Percentiles rank a stretch among this genome's conserved stretches.
Conservation (phyloP, 768 basidiomycete species). For the Leccinum broughii region DNA sequence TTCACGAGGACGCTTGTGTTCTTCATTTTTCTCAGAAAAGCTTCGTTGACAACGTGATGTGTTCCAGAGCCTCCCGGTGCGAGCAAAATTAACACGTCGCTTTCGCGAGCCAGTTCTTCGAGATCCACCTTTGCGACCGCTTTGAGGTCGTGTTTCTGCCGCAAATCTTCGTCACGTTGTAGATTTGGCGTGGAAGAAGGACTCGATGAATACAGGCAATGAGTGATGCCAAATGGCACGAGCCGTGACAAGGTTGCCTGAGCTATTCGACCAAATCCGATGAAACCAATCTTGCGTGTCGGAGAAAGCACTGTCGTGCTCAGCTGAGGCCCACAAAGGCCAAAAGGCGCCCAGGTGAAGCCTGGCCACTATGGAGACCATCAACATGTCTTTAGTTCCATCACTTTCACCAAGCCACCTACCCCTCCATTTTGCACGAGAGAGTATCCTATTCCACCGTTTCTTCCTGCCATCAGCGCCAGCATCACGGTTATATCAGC, state of each 20-base stretch:
- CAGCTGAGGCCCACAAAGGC: slow-evolving; percentile 81
- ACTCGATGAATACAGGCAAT: slow-evolving; percentile 66
- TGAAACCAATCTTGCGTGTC: slow-evolving; percentile 77
- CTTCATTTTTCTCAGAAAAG: slow-evolving; percentile 85
- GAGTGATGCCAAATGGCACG: slow-evolving; percentile 77
- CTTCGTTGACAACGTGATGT: slow-evolving; percentile 67
- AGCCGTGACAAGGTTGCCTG: slow-evolving; percentile 81
- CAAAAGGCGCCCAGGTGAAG: slow-evolving; percentile 79
- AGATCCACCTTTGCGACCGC: slow-evolving; percentile 57
- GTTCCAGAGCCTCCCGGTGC: slow-evolving; percentile 75
- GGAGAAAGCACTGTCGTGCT: slow-evolving; percentile 51
- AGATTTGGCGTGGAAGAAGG: slow-evolving; percentile 49
- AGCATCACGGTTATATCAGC: slow-evolving; percentile 92
- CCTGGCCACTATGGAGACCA: slow-evolving; percentile 65
- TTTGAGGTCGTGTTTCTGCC: slow-evolving; percentile 36
- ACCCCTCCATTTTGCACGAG: slow-evolving; percentile 73
- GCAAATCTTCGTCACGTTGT: slow-evolving; percentile 39
- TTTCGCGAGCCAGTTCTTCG: slow-evolving; percentile 69
- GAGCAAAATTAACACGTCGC: slow-evolving; percentile 85
- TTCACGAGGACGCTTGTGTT: slow-evolving; percentile 81
- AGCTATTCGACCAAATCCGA: slow-evolving; percentile 94
- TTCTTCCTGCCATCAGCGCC: slow-evolving; percentile 89
- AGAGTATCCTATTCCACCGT: slow-evolving; percentile 60
- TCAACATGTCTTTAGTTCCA: not conserved
- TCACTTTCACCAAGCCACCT: slow-evolving; percentile 22